Percentiles rank a stretch among this genome's conserved stretches.
Evolutionary conservation across 78 protist species (phyloP).

Genomic region (Speleostelium caveatum): DNA sequence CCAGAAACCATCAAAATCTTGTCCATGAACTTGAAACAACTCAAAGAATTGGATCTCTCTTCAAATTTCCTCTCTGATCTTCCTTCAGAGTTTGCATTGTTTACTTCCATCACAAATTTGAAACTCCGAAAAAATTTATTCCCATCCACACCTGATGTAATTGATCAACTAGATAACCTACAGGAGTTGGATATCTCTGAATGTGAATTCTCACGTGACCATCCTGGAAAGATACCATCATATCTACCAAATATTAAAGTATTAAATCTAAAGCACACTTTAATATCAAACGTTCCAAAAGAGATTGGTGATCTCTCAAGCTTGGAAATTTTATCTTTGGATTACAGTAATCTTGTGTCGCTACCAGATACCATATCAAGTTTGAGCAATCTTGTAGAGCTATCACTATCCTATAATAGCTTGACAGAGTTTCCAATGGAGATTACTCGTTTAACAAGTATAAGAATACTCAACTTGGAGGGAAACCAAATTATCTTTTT

Average conservation of each 20-base stretch:
- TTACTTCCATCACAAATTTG: constrained; percentile 1
- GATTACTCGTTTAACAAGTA: neutral
- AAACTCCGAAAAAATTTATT: constrained; percentile 39
- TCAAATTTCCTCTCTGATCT: constrained; percentile 41
- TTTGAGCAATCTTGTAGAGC: neutral
- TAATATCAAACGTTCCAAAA: constrained; percentile 24
- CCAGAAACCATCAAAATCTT: constrained; percentile 16
- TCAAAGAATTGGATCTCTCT: constrained; percentile 18
- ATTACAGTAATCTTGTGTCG: constrained; percentile 1
- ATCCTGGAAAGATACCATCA: too few relatives aligned
- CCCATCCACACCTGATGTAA: constrained; percentile 37
- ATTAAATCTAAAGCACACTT: constrained; percentile 32
- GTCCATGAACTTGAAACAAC: neutral
- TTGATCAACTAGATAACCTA: constrained; percentile 11
- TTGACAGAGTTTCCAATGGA: constrained; percentile 45
- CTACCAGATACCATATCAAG: constrained; percentile 44
- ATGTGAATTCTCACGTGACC: constrained; percentile 26
- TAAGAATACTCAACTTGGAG: constrained; percentile 15
- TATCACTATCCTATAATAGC: constrained; percentile 8
- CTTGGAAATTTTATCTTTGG: constrained; percentile 17
- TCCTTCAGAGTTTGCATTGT: constrained; percentile 6
- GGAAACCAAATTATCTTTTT: constrained; percentile 41
- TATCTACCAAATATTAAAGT: constrained; percentile 6
- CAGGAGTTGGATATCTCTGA: constrained; percentile 40
- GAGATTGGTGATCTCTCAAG: constrained; percentile 49